A percentile compares a stretch with the other conserved stretches of the same genome.
Evolutionary conservation across 2,329 filamentous ascomycete genomes (phyloP).

Genomic region (Cyclaneusma minus): DNA sequence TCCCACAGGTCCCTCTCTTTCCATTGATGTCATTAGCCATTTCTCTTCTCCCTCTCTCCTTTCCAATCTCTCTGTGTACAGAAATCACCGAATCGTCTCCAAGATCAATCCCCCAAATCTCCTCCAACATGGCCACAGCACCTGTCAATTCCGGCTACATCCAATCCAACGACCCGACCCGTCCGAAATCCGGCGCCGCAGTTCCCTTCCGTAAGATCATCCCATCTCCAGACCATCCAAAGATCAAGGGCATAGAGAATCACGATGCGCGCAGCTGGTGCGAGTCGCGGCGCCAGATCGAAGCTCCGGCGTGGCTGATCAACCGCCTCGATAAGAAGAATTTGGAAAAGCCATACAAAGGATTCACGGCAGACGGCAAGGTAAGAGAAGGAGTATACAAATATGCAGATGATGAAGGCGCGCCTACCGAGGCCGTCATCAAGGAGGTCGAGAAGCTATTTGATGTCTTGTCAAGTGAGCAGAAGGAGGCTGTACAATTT

Average conservation of each 20-base stretch:
- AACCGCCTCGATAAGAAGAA: constrained; percentile 15
- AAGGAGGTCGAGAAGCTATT: constrained; percentile 8
- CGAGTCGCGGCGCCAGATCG: constrained; percentile 15
- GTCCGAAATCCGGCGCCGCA: constrained; percentile 13
- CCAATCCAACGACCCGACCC: constrained; percentile 11
- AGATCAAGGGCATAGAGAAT: constrained; percentile 14
- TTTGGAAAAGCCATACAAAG: constrained; percentile 15
- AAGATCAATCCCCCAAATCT: too few relatives aligned
- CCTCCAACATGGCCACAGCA: too few relatives aligned
- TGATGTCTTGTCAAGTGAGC: constrained; percentile 8
- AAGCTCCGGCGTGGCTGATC: constrained; percentile 17
- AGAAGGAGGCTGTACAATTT: constrained; percentile 11
- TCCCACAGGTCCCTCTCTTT: too few relatives aligned
- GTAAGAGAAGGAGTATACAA: constrained; percentile 12
- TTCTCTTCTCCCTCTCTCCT: too few relatives aligned
- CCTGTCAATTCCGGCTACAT: constrained; percentile 13
- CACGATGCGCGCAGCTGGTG: constrained; percentile 15
- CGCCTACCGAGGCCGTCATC: constrained; percentile 13
- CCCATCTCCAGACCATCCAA: constrained; percentile 10
- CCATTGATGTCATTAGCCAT: too few relatives aligned
- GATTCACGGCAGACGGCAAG: constrained; percentile 16
- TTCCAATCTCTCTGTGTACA: too few relatives aligned
- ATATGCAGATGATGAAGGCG: constrained; percentile 15
- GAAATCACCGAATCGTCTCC: too few relatives aligned
- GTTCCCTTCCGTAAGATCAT: constrained; percentile 15